phyloP scores from a whole-genome alignment of 768 basidiomycete genomes.

The Xanthoconium stramineum region DNA sequence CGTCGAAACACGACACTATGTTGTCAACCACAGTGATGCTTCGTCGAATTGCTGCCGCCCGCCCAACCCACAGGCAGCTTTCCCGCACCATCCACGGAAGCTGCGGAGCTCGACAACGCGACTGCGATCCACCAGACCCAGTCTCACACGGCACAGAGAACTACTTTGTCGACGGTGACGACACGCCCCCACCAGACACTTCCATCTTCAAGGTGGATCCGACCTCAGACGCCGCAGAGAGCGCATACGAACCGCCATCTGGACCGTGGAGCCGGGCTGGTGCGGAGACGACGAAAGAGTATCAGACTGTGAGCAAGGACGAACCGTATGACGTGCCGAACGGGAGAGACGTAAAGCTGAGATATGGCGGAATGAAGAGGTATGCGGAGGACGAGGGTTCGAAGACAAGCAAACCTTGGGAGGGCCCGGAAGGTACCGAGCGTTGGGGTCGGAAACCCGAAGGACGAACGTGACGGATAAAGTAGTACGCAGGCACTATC shows the following conservation, averaged over 20 bases:
- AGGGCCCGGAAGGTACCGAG: conserved; percentile 39
- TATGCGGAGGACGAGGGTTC: conserved; percentile 24
- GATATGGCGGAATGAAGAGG: conserved; percentile 23
- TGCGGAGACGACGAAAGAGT: conserved; percentile 35
- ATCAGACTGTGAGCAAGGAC: conserved; percentile 23
- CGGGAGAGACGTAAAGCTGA: conserved; percentile 5
- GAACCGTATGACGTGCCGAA: conserved; percentile 23
- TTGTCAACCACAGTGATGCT: not conserved
- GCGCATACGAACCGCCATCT: conserved; percentile 49
- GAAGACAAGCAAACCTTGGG: conserved; percentile 31
- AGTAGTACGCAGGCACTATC: not conserved
- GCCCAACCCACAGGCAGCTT: not conserved
- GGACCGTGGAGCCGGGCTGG: conserved; percentile 43
- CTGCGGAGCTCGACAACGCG: not conserved
- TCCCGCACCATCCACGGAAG: conserved; percentile 6
- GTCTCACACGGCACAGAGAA: conserved; percentile 37
- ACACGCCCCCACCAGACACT: conserved; percentile 39
- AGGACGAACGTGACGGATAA: conserved; percentile 14
- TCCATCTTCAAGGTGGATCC: conserved; percentile 47
- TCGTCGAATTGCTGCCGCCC: conserved; percentile 1
- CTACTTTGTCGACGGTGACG: conserved; percentile 49
- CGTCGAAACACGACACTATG: not conserved
- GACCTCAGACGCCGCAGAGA: conserved; percentile 40
- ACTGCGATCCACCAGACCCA: not conserved
- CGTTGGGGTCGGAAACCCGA: conserved; percentile 37